Conservation (phyloP, 441 rosid species). For the Syzygium syzygioides region DNA sequence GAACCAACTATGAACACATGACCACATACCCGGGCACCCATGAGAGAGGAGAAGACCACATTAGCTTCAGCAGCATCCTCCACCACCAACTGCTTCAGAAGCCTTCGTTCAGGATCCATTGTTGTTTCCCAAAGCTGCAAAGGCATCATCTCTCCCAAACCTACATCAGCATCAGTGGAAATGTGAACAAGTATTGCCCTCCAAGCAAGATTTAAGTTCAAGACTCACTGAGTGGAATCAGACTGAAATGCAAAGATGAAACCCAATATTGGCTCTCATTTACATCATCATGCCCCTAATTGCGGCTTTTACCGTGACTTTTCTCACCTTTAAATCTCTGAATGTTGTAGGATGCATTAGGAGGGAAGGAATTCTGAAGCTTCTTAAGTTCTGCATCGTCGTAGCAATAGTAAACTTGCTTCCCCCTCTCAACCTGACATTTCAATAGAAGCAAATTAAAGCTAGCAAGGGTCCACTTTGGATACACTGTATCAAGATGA, state of each 20-base stretch:
- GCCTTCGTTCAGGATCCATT: slow-evolving; percentile 66
- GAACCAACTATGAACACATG: neutral
- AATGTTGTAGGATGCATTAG: slow-evolving; percentile 72
- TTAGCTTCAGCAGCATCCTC: slow-evolving; percentile 73
- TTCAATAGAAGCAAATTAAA: slow-evolving; percentile 6
- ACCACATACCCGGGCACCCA: slow-evolving; percentile 67
- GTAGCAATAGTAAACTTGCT: slow-evolving; percentile 62
- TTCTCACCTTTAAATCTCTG: slow-evolving; percentile 86
- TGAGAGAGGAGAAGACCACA: slow-evolving; percentile 66
- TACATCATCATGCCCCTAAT: neutral
- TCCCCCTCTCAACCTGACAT: slow-evolving; percentile 87
- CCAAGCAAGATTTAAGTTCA: neutral
- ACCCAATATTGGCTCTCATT: neutral
- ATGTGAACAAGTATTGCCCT: neutral
- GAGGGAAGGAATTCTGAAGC: slow-evolving; percentile 48
- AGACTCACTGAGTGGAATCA: neutral
- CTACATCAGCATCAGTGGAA: slow-evolving; percentile 23
- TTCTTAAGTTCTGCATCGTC: slow-evolving; percentile 57
- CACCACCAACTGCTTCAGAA: slow-evolving; percentile 63
- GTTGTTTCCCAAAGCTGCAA: slow-evolving; percentile 88
- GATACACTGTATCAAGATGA: slow-evolving; percentile 1
- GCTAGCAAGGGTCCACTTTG: neutral
- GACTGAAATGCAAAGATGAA: neutral
- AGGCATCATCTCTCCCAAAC: slow-evolving; percentile 98
- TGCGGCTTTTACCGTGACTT: neutral